These are phyloP conservation scores for Pterothamnion heteromorphum DNA, from an alignment of 31 red algal species.

Conservation along the genomic window DNA sequence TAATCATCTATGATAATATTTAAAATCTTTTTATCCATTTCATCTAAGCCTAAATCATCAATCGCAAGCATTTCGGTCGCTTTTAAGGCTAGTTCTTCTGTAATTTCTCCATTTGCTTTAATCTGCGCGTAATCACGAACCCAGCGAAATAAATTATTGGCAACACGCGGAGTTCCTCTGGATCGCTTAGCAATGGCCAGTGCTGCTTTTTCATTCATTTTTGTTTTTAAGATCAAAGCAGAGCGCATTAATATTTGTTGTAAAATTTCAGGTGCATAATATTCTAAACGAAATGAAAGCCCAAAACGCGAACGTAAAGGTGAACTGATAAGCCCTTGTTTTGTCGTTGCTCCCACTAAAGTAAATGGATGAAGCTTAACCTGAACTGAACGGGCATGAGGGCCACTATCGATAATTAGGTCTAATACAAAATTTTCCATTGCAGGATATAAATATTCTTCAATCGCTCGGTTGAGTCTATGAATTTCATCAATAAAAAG, in stretches of 20 bases:
- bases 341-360: slow-evolving; percentile 44
- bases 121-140: slow-evolving; percentile 48
- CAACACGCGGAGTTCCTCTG: slow-evolving; percentile 50
- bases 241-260: slow-evolving; percentile 18
- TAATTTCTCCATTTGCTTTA: slow-evolving; percentile 41
- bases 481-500: slow-evolving; percentile 53
- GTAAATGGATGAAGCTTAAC: slow-evolving; percentile 44
- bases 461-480: slow-evolving; percentile 29
- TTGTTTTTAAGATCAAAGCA: slow-evolving; percentile 21
- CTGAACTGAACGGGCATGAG: slow-evolving; percentile 40
- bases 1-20: slow-evolving; percentile 44
- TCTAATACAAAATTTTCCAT: slow-evolving; percentile 48
- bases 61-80: slow-evolving; percentile 10
- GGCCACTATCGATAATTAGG: slow-evolving; percentile 42
- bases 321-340: slow-evolving; percentile 34
- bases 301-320: slow-evolving; percentile 46
- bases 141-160: slow-evolving; percentile 43
- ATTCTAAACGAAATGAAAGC: slow-evolving; percentile 13
- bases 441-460: slow-evolving; percentile 48
- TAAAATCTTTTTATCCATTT: slow-evolving; percentile 49
- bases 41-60: slow-evolving; percentile 41
- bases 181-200: slow-evolving; percentile 33
- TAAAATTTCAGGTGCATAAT: slow-evolving; percentile 32
- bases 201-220: slow-evolving; percentile 27
- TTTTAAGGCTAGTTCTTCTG: slow-evolving; percentile 7